These are phyloP conservation scores for Somion occarium DNA, from an alignment of 1,284 basidiomycete species.

Conservation along the genomic window DNA sequence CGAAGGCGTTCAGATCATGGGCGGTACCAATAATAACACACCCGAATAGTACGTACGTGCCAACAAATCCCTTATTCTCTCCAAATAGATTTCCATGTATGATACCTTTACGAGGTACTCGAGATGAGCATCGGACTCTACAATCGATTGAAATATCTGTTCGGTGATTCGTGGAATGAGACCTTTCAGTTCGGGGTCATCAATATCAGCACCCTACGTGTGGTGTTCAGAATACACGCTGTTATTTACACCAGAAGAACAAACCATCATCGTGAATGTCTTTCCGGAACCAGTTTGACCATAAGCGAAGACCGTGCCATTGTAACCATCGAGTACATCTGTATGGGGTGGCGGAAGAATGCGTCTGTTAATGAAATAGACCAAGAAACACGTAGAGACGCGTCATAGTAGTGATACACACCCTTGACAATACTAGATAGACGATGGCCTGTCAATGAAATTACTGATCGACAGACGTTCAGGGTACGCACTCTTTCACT, in stretches of 20 bases:
- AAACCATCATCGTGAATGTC: slow-evolving; percentile 96
- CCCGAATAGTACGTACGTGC: slow-evolving; percentile 75
- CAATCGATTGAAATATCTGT: slow-evolving; percentile 98
- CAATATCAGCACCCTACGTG: slow-evolving; percentile 90
- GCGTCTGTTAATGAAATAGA: background rate
- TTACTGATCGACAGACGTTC: no score
- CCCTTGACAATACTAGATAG: slow-evolving; percentile 66
- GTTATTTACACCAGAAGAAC: slow-evolving; percentile 18
- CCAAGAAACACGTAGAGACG: background rate
- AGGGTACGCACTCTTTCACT: slow-evolving; percentile 80
- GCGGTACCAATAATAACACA: slow-evolving; percentile 2
- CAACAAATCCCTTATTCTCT: slow-evolving; percentile 92
- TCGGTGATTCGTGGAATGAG: slow-evolving; percentile 98
- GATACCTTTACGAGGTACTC: slow-evolving; percentile 99
- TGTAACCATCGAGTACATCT: slow-evolving; percentile 99
- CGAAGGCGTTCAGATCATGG: background rate
- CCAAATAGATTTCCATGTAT: slow-evolving; percentile 99
- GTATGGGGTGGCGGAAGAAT: slow-evolving; percentile 10
- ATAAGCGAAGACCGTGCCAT: slow-evolving; percentile 98
- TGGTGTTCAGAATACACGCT: slow-evolving; percentile 6
- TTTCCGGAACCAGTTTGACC: slow-evolving; percentile 98
- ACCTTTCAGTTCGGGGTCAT: slow-evolving; percentile 87
- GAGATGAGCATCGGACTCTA: slow-evolving; percentile 90
- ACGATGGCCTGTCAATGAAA: background rate
- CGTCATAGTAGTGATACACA: slow-evolving; percentile 25